Percentiles rank a stretch among this genome's conserved stretches.
These are phyloP conservation scores for Termitomyces bulborhizus DNA, from an alignment of 768 basidiomycete species.

Conservation along the genomic window DNA sequence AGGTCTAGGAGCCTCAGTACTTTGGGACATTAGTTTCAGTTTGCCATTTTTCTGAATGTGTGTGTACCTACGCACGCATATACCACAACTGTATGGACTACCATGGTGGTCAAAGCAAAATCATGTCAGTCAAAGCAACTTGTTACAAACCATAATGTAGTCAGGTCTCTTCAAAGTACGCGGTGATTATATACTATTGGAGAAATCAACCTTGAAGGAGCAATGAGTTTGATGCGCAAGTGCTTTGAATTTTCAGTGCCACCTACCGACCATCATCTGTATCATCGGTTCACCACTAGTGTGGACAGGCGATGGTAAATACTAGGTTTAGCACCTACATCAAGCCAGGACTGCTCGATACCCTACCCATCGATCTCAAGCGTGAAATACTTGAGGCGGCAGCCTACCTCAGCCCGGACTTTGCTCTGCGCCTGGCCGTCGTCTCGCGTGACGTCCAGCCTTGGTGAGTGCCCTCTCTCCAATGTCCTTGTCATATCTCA, in stretches of 20 bases:
- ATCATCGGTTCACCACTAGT: background rate
- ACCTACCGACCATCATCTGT: background rate
- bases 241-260: background rate
- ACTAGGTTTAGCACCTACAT: slow-evolving; percentile 11
- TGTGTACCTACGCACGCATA: no score
- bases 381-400: slow-evolving; percentile 15
- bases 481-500: background rate
- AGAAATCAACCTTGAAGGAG: no score
- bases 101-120: no score
- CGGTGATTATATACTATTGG: no score
- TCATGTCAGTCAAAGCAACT: no score
- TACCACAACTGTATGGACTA: no score
- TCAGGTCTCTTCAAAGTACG: no score
- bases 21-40: background rate
- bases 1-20: background rate
- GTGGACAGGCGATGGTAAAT: slow-evolving; percentile 2
- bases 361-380: slow-evolving; percentile 13
- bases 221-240: no score
- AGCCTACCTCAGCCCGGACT: slow-evolving; percentile 5
- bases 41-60: no score
- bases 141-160: no score
- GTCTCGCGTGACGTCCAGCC: slow-evolving; percentile 12
- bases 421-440: slow-evolving; percentile 11
- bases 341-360: slow-evolving; percentile 5
- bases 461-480: slow-evolving; percentile 5